Percentiles rank a stretch among this genome's conserved stretches.
phyloP scores from a whole-genome alignment of 1,139 yeast genomes.

The Magnusiomyces paraingens region DNA sequence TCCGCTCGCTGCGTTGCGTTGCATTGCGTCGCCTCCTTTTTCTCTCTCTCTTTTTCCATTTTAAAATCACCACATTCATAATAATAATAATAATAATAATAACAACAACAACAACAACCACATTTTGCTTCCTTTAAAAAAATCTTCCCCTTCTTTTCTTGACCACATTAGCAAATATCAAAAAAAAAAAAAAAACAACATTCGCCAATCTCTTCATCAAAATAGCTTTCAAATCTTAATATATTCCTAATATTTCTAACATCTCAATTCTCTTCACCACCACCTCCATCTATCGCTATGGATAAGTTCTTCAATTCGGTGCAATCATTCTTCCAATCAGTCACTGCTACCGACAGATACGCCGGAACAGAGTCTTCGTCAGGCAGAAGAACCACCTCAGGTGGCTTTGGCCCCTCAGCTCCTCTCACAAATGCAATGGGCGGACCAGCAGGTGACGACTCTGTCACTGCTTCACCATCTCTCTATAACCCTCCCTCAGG shows the following conservation, averaged over 20 bases:
- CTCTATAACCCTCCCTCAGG: constrained; percentile 1
- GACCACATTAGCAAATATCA: background rate
- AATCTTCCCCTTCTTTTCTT: background rate
- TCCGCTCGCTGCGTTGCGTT: background rate
- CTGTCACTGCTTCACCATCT: constrained; percentile 8
- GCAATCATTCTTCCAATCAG: constrained; percentile 50
- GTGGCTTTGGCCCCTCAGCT: constrained; percentile 17
- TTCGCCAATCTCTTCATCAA: too few relatives aligned
- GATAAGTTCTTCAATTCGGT: constrained; percentile 31
- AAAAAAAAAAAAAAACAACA: background rate
- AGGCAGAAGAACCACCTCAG: constrained; percentile 15
- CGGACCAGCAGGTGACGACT: constrained; percentile 10
- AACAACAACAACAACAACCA: too few relatives aligned
- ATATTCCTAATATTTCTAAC: background rate
- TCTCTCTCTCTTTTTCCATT: background rate
- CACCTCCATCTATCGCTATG: constrained; percentile 20
- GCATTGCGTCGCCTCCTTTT: background rate
- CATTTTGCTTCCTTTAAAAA: background rate
- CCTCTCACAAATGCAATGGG: constrained; percentile 9
- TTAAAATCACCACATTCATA: background rate
- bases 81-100: too few relatives aligned
- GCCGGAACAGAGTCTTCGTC: constrained; percentile 37
- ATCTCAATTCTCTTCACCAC: background rate
- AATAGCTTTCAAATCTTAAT: background rate
- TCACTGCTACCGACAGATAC: constrained; percentile 59